Evolutionary conservation across 176 grass and related monocot species (phyloP).

Genomic region (Metroxylon sagu): DNA sequence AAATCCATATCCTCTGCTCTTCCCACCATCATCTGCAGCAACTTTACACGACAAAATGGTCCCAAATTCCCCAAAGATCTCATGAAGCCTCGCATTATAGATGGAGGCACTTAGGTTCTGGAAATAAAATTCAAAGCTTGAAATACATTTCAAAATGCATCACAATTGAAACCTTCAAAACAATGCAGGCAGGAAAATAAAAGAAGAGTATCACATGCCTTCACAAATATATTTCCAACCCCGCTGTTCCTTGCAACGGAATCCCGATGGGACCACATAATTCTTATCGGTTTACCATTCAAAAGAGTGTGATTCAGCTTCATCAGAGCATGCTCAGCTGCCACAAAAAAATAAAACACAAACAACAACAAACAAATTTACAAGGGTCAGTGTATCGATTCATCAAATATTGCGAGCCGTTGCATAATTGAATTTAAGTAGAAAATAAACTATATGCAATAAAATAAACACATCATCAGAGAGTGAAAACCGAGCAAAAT

Average conservation of each 20-base stretch:
- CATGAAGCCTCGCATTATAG: constrained; percentile 41
- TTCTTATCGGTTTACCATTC: constrained; percentile 55
- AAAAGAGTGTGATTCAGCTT: constrained; percentile 58
- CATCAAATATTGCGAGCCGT: too few species aligned
- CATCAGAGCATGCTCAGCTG: constrained; percentile 43
- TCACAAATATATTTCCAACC: constrained; percentile 82
- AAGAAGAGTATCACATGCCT: constrained; percentile 27
- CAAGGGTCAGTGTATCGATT: too few species aligned
- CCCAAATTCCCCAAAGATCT: constrained; percentile 61
- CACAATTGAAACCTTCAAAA: constrained; percentile 1
- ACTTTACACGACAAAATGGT: constrained; percentile 81
- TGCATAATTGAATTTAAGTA: too few species aligned
- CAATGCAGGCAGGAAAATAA: not conserved
- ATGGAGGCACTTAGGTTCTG: constrained; percentile 55
- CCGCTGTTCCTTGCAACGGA: constrained; percentile 56
- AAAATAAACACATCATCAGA: too few species aligned
- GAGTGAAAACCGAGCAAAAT: too few species aligned
- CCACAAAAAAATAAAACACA: not conserved
- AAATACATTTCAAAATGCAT: not conserved
- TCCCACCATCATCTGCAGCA: constrained; percentile 44
- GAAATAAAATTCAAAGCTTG: not conserved
- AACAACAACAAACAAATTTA: too few species aligned
- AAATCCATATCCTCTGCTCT: constrained; percentile 57
- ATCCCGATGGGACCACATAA: constrained; percentile 81
- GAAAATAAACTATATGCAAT: too few species aligned